A percentile compares a stretch with the other conserved stretches of the same genome.
phyloP scores from a whole-genome alignment of 176 grass and related monocot species.

The Raddia guianensis region DNA sequence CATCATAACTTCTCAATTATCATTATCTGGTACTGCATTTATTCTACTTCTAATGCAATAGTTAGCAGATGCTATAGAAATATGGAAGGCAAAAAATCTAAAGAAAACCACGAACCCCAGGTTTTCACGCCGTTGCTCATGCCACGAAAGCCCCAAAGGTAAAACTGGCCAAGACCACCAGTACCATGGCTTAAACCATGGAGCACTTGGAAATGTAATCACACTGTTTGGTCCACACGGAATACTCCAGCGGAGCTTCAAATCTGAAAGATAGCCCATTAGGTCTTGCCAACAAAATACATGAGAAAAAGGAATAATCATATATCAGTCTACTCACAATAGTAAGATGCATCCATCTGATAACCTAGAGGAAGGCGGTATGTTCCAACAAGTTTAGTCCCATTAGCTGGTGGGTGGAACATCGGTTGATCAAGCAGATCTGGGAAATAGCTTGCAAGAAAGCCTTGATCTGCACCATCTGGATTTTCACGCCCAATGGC shows the following conservation, averaged over 20 bases:
- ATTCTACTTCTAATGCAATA: not conserved
- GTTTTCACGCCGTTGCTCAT: slow-evolving; percentile 70
- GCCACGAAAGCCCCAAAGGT: slow-evolving; percentile 88
- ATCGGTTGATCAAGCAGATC: slow-evolving; percentile 84
- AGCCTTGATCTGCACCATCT: slow-evolving; percentile 94
- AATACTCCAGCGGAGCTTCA: slow-evolving; percentile 94
- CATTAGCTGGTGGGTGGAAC: slow-evolving; percentile 86
- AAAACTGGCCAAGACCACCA: slow-evolving; percentile 97
- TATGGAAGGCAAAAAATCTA: not conserved
- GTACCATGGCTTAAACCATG: slow-evolving; percentile 97
- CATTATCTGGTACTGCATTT: not conserved
- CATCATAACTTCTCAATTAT: not conserved
- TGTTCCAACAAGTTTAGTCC: slow-evolving; percentile 71
- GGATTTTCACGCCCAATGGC: slow-evolving; percentile 76
- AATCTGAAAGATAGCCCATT: slow-evolving; percentile 53
- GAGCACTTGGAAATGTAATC: slow-evolving; percentile 88
- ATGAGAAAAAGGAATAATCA: slow-evolving; percentile 5
- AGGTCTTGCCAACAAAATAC: slow-evolving; percentile 37
- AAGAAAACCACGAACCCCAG: slow-evolving; percentile 57
- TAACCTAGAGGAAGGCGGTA: slow-evolving; percentile 96
- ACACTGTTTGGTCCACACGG: slow-evolving; percentile 93
- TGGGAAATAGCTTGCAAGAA: slow-evolving; percentile 81
- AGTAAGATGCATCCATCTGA: slow-evolving; percentile 99
- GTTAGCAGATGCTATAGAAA: slow-evolving; percentile 22
- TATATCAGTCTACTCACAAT: slow-evolving; percentile 56